Percentiles rank a stretch among this genome's conserved stretches.
These are phyloP conservation scores for Penicillium verrucosum DNA, from an alignment of 2,329 filamentous ascomycete genomes.

Conservation along the genomic window DNA sequence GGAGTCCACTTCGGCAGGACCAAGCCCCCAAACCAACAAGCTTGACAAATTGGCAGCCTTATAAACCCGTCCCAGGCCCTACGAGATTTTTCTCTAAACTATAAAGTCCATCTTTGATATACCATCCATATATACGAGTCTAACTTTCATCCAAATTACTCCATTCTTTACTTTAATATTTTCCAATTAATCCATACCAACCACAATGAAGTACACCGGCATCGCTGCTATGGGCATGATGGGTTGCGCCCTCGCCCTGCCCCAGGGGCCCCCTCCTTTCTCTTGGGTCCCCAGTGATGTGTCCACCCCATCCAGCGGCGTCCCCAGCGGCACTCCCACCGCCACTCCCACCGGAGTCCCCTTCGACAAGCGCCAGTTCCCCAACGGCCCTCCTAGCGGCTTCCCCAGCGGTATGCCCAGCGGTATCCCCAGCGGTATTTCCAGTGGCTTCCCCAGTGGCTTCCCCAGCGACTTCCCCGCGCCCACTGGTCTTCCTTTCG, in stretches of 20 bases:
- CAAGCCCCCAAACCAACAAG: slow-evolving; percentile 1
- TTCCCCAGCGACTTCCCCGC: neutral
- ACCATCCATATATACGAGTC: neutral
- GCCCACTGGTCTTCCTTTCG: neutral
- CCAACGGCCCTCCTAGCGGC: neutral
- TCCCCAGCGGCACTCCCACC: neutral
- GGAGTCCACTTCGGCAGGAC: slow-evolving; percentile 8
- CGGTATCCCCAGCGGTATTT: neutral
- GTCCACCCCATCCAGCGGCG: neutral
- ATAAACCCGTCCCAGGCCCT: slow-evolving; percentile 13
- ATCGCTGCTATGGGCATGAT: slow-evolving; percentile 20
- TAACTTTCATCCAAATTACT: neutral
- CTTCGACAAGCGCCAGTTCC: slow-evolving; percentile 10
- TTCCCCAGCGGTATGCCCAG: neutral
- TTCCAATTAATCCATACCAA: neutral
- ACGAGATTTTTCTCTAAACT: neutral
- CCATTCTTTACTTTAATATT: neutral
- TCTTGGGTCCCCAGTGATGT: neutral
- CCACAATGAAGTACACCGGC: slow-evolving; percentile 20
- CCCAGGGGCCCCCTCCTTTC: slow-evolving; percentile 10
- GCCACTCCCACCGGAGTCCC: neutral
- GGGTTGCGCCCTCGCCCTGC: slow-evolving; percentile 24
- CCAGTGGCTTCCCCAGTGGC: neutral
- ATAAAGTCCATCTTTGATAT: slow-evolving; percentile 3
- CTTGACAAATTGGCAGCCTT: slow-evolving; percentile 1